Percentiles rank a stretch among this genome's conserved stretches.
phyloP scores from a whole-genome alignment of 2,329 filamentous ascomycete species.

The Cercospora sesami region DNA sequence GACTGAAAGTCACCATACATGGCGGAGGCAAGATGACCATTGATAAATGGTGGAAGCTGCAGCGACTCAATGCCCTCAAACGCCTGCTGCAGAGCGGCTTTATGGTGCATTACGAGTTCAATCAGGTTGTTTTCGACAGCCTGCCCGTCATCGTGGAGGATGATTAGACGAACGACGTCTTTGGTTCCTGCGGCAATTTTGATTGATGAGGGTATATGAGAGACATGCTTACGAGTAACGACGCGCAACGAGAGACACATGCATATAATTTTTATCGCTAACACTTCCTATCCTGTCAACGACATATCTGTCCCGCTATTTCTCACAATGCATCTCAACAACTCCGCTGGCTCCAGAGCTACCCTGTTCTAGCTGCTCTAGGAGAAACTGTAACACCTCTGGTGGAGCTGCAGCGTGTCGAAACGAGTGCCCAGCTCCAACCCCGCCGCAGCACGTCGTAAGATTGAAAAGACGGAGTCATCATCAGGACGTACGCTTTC shows the following conservation, averaged over 20 bases:
- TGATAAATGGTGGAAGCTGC: conserved; percentile 73
- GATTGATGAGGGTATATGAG: background rate
- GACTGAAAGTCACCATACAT: conserved; percentile 62
- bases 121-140: conserved; percentile 61
- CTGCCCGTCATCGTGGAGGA: conserved; percentile 49
- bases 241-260: background rate
- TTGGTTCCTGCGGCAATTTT: background rate
- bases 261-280: background rate
- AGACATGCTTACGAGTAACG: conserved; percentile 1
- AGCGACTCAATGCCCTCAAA: conserved; percentile 62
- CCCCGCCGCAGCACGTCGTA: conserved; percentile 5
- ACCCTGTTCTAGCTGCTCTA: conserved; percentile 3
- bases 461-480: background rate
- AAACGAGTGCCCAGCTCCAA: background rate
- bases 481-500: background rate
- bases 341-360: background rate
- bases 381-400: conserved; percentile 12
- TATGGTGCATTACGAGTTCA: conserved; percentile 62
- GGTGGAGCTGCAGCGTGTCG: conserved; percentile 6
- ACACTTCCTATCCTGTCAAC: background rate
- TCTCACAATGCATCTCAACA: background rate
- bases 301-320: background rate
- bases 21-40: conserved; percentile 60
- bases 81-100: conserved; percentile 63
- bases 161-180: conserved; percentile 4